phyloP scores from a whole-genome alignment of 495 filamentous ascomycete genomes.

The Choiromyces venosus region DNA sequence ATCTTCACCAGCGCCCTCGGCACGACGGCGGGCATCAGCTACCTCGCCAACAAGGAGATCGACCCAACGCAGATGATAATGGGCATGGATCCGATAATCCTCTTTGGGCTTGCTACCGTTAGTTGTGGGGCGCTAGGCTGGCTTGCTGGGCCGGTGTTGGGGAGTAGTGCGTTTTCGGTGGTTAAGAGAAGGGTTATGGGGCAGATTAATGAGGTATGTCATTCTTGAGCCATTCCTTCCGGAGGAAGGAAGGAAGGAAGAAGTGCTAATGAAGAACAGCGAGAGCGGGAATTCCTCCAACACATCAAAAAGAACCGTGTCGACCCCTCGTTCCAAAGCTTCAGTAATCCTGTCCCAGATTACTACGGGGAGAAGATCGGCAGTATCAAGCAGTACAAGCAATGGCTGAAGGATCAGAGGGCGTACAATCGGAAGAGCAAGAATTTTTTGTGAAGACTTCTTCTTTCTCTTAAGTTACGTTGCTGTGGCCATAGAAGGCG shows the following conservation, averaged over 20 bases:
- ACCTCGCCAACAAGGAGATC: conserved; percentile 60
- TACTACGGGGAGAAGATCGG: conserved; percentile 93
- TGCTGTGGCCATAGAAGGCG: not conserved
- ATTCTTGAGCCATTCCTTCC: not conserved
- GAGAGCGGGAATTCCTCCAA: conserved; percentile 86
- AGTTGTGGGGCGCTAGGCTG: conserved; percentile 72
- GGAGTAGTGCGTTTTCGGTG: conserved; percentile 66
- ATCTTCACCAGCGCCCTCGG: conserved; percentile 57
- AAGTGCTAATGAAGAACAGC: conserved; percentile 49
- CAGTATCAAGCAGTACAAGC: conserved; percentile 79
- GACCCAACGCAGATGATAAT: conserved; percentile 65
- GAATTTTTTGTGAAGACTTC: conserved; percentile 49
- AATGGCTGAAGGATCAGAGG: conserved; percentile 94
- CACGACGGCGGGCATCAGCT: conserved; percentile 56
- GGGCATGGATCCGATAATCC: conserved; percentile 78
- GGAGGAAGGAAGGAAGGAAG: conserved; percentile 4
- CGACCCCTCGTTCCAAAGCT: conserved; percentile 67
- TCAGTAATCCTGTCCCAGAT: conserved; percentile 62
- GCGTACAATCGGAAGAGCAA: conserved; percentile 92
- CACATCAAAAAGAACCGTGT: conserved; percentile 84
- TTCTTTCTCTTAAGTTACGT: not conserved
- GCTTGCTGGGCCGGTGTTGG: conserved; percentile 76
- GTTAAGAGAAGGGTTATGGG: conserved; percentile 59
- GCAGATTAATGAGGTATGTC: conserved; percentile 62
- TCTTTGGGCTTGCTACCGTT: conserved; percentile 69